Base-by-base conservation (phyloP, 352 stramenopile species). In the Lagenidium sp. region DNA sequence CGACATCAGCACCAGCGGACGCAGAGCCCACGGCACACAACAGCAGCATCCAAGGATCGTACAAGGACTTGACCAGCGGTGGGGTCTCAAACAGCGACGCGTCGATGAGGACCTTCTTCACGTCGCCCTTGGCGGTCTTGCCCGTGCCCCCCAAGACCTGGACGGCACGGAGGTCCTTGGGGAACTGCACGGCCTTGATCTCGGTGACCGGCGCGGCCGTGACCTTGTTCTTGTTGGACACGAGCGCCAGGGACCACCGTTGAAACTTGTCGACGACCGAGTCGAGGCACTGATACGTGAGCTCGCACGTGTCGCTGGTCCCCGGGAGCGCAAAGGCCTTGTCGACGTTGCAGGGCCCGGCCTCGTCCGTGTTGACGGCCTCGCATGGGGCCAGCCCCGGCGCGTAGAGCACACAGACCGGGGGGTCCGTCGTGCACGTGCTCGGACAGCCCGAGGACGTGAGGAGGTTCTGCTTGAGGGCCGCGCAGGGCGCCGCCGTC, bases 211-310 rank as follows among this genome's bases (percentile, higher is more conserved):
- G 55, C 5, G 63, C 65, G 44, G 60, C 64, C 6, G 68, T 75
- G 54, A 63, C 51, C n/a, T 44, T 39, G 51, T 37, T 1, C 32
- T 44, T 26, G 62, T 72, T 11, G 53, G 46, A 11, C 57, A 50
- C 11, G 66, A 47, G 10, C 42, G 46, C 26, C 80, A 82, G 39
- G 53, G 55, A 76, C 48, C 65, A 53, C 6, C 39, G 26, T 11
- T 62, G 57, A 8, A 53, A 55, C 28, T 57, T 46, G 40, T 43
- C 60, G 12, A 82, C 40, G 26, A 82, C 41, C 35, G 49, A 58
- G 36, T 75, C 58, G 15, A 84, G 47, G 18, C 71, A 84, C 49
- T 84, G 68, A 25, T 77, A 83, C 19, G 62, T 81, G 10, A 83
- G 26, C 20, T 79, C 62, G 41, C 69, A 82, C 19, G 29, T 30